phyloP scores from a whole-genome alignment of 129 eudicot species.

The Oenanthe sinensis region DNA sequence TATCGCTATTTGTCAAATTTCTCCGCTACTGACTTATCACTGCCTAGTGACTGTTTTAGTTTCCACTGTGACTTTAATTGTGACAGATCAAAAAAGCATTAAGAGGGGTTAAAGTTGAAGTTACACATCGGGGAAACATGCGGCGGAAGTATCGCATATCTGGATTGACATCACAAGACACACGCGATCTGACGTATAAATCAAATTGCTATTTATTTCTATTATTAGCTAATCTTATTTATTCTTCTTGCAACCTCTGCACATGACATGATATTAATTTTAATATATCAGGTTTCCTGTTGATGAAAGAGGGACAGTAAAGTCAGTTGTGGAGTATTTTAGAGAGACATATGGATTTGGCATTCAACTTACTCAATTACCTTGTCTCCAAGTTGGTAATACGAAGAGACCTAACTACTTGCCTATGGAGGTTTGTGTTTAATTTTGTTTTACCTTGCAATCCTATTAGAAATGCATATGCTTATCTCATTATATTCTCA shows the following conservation, averaged over 20 bases:
- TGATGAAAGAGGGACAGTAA: constrained; percentile 75
- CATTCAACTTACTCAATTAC: constrained; percentile 78
- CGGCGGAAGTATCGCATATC: constrained; percentile 68
- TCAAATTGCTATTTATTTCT: background rate
- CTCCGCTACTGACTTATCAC: background rate
- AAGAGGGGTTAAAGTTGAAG: constrained; percentile 80
- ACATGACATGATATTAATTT: background rate
- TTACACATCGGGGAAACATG: constrained; percentile 63
- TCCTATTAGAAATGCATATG: background rate
- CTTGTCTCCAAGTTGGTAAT: constrained; percentile 92
- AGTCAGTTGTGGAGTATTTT: constrained; percentile 84
- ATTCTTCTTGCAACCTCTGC: background rate
- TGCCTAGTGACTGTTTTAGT: background rate
- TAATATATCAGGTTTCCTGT: constrained; percentile 56
- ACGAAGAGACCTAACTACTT: constrained; percentile 71
- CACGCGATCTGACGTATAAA: constrained; percentile 59
- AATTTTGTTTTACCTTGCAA: background rate
- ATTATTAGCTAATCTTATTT: background rate
- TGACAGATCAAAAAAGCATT: constrained; percentile 70
- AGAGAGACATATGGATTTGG: constrained; percentile 65
- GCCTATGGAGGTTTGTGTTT: constrained; percentile 79
- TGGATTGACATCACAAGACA: constrained; percentile 73
- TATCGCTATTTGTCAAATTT: background rate
- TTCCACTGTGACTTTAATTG: constrained; percentile 5
- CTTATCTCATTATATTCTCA: constrained; percentile 15